These are phyloP conservation scores for Zea mays DNA, from an alignment of 176 grass and related monocot species.

Conservation along the genomic window DNA sequence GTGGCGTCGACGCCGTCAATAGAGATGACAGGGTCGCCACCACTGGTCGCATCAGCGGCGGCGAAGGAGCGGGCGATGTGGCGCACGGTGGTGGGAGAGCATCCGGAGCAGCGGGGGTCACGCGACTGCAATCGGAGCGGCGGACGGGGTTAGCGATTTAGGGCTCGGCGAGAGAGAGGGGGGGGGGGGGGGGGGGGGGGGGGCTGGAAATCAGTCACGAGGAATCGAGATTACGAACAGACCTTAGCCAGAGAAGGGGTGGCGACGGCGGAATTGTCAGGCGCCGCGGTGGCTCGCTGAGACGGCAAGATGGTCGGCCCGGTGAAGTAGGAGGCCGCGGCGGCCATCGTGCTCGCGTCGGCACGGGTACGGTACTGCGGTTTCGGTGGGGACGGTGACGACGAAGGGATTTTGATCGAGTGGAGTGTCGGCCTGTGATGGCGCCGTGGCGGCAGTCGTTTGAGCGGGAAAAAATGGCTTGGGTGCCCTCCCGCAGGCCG, in stretches of 20 bases:
- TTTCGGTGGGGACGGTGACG: conserved; percentile 3
- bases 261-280: conserved; percentile 3
- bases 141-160: conserved; percentile 15
- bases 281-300: neutral
- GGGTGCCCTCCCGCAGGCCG: no score
- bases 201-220: neutral
- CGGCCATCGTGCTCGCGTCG: conserved; percentile 28
- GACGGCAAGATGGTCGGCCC: conserved; percentile 35
- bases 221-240: neutral
- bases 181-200: neutral
- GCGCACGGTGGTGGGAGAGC: conserved; percentile 36
- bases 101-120: conserved; percentile 40
- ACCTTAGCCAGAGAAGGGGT: conserved; percentile 61
- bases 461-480: conserved; percentile 40
- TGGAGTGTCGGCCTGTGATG: no score
- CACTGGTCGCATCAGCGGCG: neutral
- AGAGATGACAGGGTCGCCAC: conserved; percentile 36
- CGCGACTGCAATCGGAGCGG: conserved; percentile 2
- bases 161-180: neutral
- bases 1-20: conserved; percentile 47
- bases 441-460: neutral
- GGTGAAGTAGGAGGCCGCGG: conserved; percentile 31
- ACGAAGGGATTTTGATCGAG: neutral
- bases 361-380: conserved; percentile 4
- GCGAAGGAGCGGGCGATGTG: conserved; percentile 45